Percentiles rank a stretch among this genome's conserved stretches.
Evolutionary conservation across 768 basidiomycete genomes (phyloP).

Genomic region (Tubosaeta sp.): DNA sequence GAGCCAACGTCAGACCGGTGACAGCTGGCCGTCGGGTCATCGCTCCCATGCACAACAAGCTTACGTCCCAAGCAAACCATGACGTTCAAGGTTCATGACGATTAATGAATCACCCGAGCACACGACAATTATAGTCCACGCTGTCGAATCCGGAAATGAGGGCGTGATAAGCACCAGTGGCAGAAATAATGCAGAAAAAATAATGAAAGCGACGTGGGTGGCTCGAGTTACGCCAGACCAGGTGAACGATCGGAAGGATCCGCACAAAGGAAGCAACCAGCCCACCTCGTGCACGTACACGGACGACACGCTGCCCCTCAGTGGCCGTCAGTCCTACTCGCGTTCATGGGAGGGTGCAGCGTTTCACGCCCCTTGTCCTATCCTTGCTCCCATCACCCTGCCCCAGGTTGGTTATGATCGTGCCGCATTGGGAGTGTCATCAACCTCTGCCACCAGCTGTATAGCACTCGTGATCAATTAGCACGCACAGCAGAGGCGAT

Average conservation of each 20-base stretch:
- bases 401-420: slow-evolving; percentile 3
- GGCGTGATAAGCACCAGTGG: slow-evolving; percentile 3
- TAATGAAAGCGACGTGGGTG: slow-evolving; percentile 4
- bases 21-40: background rate
- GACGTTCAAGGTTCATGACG: slow-evolving; percentile 8
- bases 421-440: slow-evolving; percentile 4
- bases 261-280: background rate
- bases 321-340: slow-evolving; percentile 3
- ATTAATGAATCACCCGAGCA: slow-evolving; percentile 10
- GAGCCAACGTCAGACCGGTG: background rate
- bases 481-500: slow-evolving; percentile 3
- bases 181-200: slow-evolving; percentile 7
- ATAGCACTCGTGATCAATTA: slow-evolving; percentile 29
- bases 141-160: slow-evolving; percentile 24
- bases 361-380: slow-evolving; percentile 10
- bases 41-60: background rate
- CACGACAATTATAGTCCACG: background rate
- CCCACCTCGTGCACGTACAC: slow-evolving; percentile 9
- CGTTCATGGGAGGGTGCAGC: slow-evolving; percentile 22
- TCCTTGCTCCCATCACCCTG: slow-evolving; percentile 7
- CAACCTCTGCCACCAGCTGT: slow-evolving; percentile 4
- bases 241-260: slow-evolving; percentile 14
- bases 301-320: slow-evolving; percentile 12
- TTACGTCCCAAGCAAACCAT: slow-evolving; percentile 13
- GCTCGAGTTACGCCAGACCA: background rate